Evolutionary conservation across 805 yeast genomes (phyloP).

Genomic region (Candida boleticola): DNA sequence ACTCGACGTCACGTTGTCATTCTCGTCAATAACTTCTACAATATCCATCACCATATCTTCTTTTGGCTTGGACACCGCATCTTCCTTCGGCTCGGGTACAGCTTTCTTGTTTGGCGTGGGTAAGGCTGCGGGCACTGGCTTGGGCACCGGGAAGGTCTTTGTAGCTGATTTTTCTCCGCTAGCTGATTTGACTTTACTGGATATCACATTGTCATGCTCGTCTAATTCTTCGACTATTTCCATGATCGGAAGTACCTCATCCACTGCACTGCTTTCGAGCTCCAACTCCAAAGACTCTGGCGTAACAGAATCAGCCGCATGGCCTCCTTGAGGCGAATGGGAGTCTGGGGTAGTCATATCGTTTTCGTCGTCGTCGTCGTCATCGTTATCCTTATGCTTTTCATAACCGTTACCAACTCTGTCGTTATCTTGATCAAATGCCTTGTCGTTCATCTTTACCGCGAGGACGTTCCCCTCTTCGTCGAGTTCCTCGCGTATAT

Average conservation of each 20-base stretch:
- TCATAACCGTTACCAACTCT: background rate
- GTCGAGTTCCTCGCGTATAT: constrained; percentile 75
- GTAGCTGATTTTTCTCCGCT: background rate
- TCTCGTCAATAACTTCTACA: constrained; percentile 3
- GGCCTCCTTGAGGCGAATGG: background rate
- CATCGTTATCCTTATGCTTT: background rate
- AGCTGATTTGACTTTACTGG: background rate
- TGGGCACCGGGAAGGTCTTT: background rate
- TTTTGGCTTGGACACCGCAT: background rate
- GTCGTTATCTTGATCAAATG: background rate
- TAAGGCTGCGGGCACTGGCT: background rate
- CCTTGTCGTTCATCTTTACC: constrained; percentile 23
- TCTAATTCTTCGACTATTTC: constrained; percentile 6
- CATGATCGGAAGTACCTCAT: background rate
- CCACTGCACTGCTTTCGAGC: background rate
- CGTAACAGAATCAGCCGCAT: background rate
- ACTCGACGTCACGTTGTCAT: constrained; percentile 3
- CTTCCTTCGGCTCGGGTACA: background rate
- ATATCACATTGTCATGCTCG: constrained; percentile 2
- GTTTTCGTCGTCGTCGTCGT: background rate
- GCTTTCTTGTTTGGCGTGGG: background rate
- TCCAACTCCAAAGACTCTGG: background rate
- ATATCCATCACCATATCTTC: constrained; percentile 3
- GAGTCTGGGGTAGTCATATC: background rate
- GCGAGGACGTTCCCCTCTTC: constrained; percentile 71